Conservation (phyloP, 768 basidiomycete genomes). For the Cystobasidium tubakii region DNA sequence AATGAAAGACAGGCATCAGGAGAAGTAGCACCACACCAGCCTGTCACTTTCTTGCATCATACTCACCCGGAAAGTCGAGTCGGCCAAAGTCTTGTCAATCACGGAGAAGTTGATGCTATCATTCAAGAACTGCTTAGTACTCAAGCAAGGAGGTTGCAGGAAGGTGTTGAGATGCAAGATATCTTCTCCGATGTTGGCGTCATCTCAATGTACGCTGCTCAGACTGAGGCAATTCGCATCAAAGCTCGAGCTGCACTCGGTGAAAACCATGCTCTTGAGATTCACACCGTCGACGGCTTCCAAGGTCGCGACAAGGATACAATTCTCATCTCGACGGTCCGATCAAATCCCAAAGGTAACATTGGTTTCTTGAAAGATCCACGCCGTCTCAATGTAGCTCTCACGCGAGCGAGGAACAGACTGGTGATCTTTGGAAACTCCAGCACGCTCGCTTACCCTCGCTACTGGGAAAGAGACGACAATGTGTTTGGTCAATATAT, state of each 20-base stretch:
- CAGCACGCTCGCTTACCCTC: not conserved
- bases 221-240: conserved; percentile 65
- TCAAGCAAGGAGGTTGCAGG: conserved; percentile 53
- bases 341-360: conserved; percentile 55
- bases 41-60: conserved; percentile 76
- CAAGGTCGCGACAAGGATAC: conserved; percentile 68
- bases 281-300: conserved; percentile 84
- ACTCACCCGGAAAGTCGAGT: conserved; percentile 61
- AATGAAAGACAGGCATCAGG: not conserved
- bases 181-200: conserved; percentile 75
- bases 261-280: conserved; percentile 56
- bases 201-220: conserved; percentile 85
- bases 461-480: not conserved
- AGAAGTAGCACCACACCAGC: conserved; percentile 50
- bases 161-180: conserved; percentile 65
- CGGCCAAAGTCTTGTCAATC: conserved; percentile 70
- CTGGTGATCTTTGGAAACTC: conserved; percentile 67
- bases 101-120: conserved; percentile 69
- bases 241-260: conserved; percentile 4
- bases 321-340: conserved; percentile 30
- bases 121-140: conserved; percentile 62
- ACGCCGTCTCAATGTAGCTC: conserved; percentile 67
- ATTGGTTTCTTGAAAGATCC: conserved; percentile 94
- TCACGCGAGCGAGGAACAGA: conserved; percentile 69
- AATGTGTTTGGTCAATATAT: not conserved